These are phyloP conservation scores for Raffaelea albimanens DNA, from an alignment of 2,329 filamentous ascomycete species.

Conservation along the genomic window DNA sequence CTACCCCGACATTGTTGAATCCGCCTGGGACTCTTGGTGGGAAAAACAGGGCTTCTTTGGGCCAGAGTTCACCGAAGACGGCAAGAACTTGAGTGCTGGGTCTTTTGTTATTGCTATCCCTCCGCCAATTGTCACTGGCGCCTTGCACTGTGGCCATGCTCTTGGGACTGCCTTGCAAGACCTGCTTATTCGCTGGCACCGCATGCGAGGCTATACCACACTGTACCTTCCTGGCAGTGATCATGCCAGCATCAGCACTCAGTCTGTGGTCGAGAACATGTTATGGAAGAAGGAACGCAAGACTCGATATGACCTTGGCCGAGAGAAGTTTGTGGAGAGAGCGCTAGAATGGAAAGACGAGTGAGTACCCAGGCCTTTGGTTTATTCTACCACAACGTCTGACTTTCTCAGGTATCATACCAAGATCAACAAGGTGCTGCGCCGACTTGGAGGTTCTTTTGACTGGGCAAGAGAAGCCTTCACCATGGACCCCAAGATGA, in stretches of 20 bases:
- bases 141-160: constrained; percentile 86
- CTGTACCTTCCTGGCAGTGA: constrained; percentile 87
- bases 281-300: constrained; percentile 79
- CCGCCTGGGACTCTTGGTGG: constrained; percentile 94
- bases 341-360: constrained; percentile 95
- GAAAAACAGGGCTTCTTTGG: constrained; percentile 91
- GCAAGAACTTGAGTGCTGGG: constrained; percentile 69
- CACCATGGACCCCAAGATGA: constrained; percentile 84
- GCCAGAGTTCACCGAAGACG: constrained; percentile 68
- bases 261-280: constrained; percentile 96
- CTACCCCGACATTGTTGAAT: constrained; percentile 82
- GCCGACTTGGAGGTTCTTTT: constrained; percentile 79
- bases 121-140: constrained; percentile 91
- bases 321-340: constrained; percentile 62
- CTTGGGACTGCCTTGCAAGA: constrained; percentile 82
- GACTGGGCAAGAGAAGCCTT: constrained; percentile 94
- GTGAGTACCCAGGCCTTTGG: background rate
- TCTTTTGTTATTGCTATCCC: constrained; percentile 89
- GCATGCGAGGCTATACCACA: constrained; percentile 83
- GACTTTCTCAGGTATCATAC: constrained; percentile 52
- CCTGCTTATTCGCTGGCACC: constrained; percentile 76
- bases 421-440: constrained; percentile 78
- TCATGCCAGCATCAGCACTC: constrained; percentile 92
- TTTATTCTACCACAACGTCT: no score
- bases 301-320: constrained; percentile 83